These are phyloP conservation scores for Blepharisma japonicum DNA, from an alignment of 73 alveolate species.

Conservation along the genomic window DNA sequence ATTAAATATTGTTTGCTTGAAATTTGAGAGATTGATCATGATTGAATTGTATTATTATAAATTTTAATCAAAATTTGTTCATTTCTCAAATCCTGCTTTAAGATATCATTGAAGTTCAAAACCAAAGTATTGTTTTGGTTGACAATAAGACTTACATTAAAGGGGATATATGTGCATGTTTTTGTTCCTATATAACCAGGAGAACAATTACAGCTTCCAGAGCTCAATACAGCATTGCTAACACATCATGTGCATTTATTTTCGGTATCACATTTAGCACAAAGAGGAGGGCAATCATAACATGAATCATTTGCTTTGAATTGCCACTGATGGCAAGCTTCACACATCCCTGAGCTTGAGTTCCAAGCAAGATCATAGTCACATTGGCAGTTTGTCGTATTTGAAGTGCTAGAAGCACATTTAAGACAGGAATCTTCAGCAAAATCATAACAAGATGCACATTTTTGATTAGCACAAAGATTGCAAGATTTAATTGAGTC, in stretches of 20 bases:
- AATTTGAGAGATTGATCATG: no score
- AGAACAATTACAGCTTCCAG: background rate
- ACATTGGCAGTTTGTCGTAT: background rate
- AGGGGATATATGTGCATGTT: no score
- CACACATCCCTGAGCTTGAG: background rate
- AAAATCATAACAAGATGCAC: background rate
- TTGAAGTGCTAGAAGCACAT: background rate
- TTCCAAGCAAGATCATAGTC: background rate
- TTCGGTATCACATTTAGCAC: background rate
- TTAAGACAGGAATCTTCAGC: background rate
- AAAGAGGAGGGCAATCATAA: background rate
- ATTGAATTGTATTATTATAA: no score
- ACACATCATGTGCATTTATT: background rate
- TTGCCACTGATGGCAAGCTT: background rate
- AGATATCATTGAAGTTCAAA: no score
- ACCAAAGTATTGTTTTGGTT: no score
- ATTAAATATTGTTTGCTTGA: no score
- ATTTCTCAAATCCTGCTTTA: no score
- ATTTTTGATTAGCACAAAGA: background rate
- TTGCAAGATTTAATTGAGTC: background rate
- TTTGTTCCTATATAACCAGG: constrained; percentile 11
- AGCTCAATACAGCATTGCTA: no score
- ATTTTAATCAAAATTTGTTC: no score
- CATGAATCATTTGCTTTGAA: background rate
- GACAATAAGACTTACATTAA: no score